Evolutionary conservation across 805 yeast species (phyloP), one percentile per base, ranked within the genome.

Genomic region (Hanseniaspora occidentalis): DNA sequence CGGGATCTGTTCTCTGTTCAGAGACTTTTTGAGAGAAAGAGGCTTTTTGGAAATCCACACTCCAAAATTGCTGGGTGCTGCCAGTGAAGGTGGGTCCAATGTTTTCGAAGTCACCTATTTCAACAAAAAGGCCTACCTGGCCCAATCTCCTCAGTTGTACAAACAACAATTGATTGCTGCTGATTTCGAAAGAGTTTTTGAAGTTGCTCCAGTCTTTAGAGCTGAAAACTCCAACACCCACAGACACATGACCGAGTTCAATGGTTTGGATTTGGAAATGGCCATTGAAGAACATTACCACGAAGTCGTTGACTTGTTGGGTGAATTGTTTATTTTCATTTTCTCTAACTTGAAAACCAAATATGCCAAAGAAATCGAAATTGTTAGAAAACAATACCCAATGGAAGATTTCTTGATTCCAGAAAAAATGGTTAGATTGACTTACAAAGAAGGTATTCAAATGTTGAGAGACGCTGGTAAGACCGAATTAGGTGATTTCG

Each of bases 171-270:
- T 89, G 62, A 92, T 92, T 65, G 95, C 96, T 36, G 94, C 95
- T 45, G 99, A 92, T 68, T 92, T 89, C 54, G 98, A 92, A 70
- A 77, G 76, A 55, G 99, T 92, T 37, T 92, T 77, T 60, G 99
- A 92, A 69, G 73, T 92, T 56, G 97, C 92, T 2, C 97, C 99
- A 27, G 97, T 92, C 35, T 92, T 92, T 75, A 78, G 99, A 67
- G 99, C 99, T 43, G 99, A 92, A 65, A 89, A 92, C 72, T 89
- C 97, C 46, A 88, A 92, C 70, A 89, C 98, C 17, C 97, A 92
- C 65, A 88, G 99, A 69, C 99, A 92, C 66, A 80, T 92, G 95
- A 92, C 99, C 43, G 99, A 92, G 66, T 92, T 92, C 62, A 83
- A 82, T 46, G 99, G 99, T 44, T 77, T 94, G 54, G 99, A 92